Evolutionary conservation across 1,284 basidiomycete genomes (phyloP), one percentile per base, ranked within the genome.

Genomic region (Cutaneotrichosporon mucoides): DNA sequence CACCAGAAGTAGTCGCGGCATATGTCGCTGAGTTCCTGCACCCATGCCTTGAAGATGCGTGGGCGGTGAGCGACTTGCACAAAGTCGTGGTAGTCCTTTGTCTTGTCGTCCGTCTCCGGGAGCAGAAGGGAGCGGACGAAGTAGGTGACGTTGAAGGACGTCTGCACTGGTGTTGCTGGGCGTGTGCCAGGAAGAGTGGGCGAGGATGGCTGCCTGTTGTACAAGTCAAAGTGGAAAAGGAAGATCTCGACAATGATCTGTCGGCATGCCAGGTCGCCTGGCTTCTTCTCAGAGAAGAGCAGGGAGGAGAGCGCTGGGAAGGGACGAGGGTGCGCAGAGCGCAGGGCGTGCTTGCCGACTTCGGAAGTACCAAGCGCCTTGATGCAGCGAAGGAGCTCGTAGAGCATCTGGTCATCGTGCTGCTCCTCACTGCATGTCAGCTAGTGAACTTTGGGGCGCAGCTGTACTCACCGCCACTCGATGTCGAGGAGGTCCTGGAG

Each of bases 211-310:
- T 51, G 49, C 15, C 11, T 16, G 38, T 38, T 40, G 73, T 89
- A 95, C 40, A 97, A 79, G 13, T 95, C 90, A 69, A 93, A 93
- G 9, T 94, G 79, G 55, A 88, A 82, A 12, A 88, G 80, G 45
- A 95, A 82, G 12, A 96, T 80, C 60, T 99, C 95, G 54, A 91
- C 80, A 54, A 99, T 92, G 53, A 97, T 83, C 71, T 95, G 92
- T 43, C 94, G 86, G 4, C 90, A 89, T 1, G 86, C 83, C 2
- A 98, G 82, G 55, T 99, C 95, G 44, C 95, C 95, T 0, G 95
- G 95, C 73, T 93, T 94, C 81, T 98, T 98, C 80, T 97, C 94
- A 1, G 92, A 94, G 77, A 91, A 98, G 4, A 99, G 82, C 3
- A 99, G 83, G 3, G 85, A 80, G 11, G 92, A 82, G 8, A 99